A percentile compares a stretch with the other conserved stretches of the same genome.
phyloP scores from a whole-genome alignment of 2,329 filamentous ascomycete species.

The Lanzia echinophila region DNA sequence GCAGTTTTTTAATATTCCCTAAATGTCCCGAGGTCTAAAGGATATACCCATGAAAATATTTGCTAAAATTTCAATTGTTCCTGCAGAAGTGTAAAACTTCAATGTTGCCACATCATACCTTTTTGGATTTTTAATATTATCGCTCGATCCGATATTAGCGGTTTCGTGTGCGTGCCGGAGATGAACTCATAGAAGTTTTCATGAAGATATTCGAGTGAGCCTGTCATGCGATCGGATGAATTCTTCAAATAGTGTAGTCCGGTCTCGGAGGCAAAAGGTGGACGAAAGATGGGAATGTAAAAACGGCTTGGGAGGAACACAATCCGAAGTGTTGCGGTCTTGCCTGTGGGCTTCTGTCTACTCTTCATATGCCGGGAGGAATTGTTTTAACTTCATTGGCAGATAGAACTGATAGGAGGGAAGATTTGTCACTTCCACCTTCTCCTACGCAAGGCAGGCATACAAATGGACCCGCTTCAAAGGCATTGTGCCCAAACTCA shows the following conservation, averaged over 20 bases:
- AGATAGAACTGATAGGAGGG: no score
- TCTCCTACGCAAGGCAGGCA: no score
- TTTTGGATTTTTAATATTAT: background rate
- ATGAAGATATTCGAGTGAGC: background rate
- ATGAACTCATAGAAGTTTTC: background rate
- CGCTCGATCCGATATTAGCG: background rate
- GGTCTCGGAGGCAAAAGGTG: background rate
- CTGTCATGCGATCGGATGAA: background rate
- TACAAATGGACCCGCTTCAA: no score
- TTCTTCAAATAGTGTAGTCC: background rate
- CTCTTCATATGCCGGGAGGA: no score
- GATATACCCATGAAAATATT: slow-evolving; percentile 9
- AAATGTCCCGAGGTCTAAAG: slow-evolving; percentile 3
- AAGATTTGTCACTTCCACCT: no score
- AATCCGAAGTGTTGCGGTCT: no score
- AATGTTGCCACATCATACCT: background rate
- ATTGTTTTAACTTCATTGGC: no score
- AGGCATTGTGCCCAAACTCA: no score
- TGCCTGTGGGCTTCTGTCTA: no score
- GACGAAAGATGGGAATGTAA: background rate
- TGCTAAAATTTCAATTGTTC: slow-evolving; percentile 5
- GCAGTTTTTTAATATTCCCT: background rate
- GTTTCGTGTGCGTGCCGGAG: background rate
- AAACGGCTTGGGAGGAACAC: no score
- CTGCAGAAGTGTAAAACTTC: slow-evolving; percentile 1